A percentile compares a stretch with the other conserved stretches of the same genome.
These are phyloP conservation scores for Colletotrichum cuscutae DNA, from an alignment of 2,329 filamentous ascomycete species.

Conservation along the genomic window DNA sequence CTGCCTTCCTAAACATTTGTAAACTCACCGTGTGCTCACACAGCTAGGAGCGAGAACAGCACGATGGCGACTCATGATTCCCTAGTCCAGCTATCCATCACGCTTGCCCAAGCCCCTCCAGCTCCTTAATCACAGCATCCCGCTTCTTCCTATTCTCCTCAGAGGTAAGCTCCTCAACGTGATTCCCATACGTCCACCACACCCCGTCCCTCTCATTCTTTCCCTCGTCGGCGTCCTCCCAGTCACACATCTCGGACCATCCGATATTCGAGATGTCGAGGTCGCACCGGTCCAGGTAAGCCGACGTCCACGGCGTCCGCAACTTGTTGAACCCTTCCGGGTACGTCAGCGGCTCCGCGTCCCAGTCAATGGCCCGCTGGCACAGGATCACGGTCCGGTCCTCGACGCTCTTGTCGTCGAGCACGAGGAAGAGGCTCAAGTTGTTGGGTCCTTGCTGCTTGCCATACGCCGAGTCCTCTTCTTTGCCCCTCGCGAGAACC, in stretches of 20 bases:
- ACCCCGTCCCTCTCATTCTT: neutral
- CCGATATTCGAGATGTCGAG: neutral
- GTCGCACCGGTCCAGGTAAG: conserved; percentile 1
- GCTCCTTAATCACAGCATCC: neutral
- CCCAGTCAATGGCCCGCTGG: neutral
- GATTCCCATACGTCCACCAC: neutral
- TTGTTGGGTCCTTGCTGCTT: neutral
- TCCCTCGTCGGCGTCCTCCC: neutral
- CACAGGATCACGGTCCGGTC: neutral
- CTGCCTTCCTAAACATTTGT: too few relatives aligned
- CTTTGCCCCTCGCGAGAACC: neutral
- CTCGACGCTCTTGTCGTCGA: neutral
- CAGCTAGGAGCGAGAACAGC: neutral
- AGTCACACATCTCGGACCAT: neutral
- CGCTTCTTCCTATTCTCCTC: neutral
- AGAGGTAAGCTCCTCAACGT: neutral
- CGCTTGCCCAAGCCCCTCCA: neutral
- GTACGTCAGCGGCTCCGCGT: neutral
- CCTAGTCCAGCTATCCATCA: neutral
- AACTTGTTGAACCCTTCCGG: conserved; percentile 1
- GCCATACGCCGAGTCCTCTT: neutral
- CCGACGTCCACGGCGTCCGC: neutral
- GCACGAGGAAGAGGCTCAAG: neutral
- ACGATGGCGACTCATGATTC: neutral
- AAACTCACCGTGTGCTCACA: neutral